Base-by-base conservation (phyloP, 371 early-diverging fungal species). In the Ordospora colligata region DNA sequence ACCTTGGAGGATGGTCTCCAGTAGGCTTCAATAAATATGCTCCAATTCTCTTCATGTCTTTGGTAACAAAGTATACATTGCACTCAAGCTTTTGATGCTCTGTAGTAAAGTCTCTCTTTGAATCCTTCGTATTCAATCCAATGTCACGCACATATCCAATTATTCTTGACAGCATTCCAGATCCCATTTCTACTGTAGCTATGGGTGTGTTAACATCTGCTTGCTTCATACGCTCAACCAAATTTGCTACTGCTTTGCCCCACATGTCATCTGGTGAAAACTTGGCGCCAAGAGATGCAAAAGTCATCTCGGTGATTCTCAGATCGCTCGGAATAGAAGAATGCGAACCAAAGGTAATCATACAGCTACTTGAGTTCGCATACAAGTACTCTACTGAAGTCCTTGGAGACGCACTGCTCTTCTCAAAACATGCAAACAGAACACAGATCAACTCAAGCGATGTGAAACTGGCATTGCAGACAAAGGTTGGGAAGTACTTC, bases 321-420 rank as follows among this genome's bases (percentile, higher is more conserved):
- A 89, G 91, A 77, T 90, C 93, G 1, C 87, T 91, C 27, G 95
- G 92, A 9, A 89, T 98, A 17, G 90, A 91, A 66, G 94, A 95
- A 70, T 94, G 91, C 80, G 95, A 95, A 79, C 94, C 95, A 9
- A 89, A 91, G 82, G 96, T 96, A 7, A 90, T 95, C 45, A 90
- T 91, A 67, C 95, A 94, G 83, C 85, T 97, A 53, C 86, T 95
- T 14, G 97, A 98, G 86, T 93, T 95, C 82, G 89, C 90, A 19
- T 91, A 93, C 84, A 93, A 93, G 58, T 95, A 96, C 81, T 89
- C 93, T 0, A 87, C 90, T 1, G 96, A 94, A 76, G 90, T 95
- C 17, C 87, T 97, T 27, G 90, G 91, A 74, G 97, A 97, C 83
- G 92, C 97, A 4, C 86, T 90, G 51, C 81, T 91, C 8, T 95